Evolutionary conservation across 305 asterid genomes (phyloP).

Genomic region (Plantago rigida): DNA sequence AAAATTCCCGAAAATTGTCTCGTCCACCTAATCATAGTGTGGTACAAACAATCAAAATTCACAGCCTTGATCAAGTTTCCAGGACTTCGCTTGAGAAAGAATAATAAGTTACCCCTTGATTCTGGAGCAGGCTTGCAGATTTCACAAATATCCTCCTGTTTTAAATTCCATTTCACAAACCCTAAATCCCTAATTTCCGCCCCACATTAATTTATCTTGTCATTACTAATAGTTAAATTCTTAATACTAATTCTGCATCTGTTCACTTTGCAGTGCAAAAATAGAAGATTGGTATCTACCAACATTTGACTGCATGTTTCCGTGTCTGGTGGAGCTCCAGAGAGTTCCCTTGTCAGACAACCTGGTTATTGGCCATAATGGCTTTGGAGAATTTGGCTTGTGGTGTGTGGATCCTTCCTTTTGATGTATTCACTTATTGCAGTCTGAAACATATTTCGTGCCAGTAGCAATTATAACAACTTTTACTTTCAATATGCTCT

Average conservation of each 20-base stretch:
- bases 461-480: background rate
- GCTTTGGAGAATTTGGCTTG: conserved; percentile 63
- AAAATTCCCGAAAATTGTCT: no score
- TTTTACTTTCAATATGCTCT: no score
- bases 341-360: conserved; percentile 50
- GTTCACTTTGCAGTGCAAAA: conserved; percentile 49
- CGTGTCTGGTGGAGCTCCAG: conserved; percentile 58
- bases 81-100: no score
- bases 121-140: no score
- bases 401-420: conserved; percentile 42
- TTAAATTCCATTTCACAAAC: no score
- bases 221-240: conserved; percentile 7
- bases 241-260: conserved; percentile 21
- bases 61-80: no score
- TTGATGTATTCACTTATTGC: conserved; percentile 1
- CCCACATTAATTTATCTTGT: background rate
- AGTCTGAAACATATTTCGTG: background rate
- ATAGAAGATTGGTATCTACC: conserved; percentile 53
- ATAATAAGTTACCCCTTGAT: no score
- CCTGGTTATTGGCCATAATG: conserved; percentile 77
- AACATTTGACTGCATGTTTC: conserved; percentile 47
- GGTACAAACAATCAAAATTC: no score
- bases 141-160: no score
- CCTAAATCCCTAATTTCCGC: background rate
- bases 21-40: no score